Conservation (phyloP, 2,329 filamentous ascomycete species). For the Botryotinia globosa region DNA sequence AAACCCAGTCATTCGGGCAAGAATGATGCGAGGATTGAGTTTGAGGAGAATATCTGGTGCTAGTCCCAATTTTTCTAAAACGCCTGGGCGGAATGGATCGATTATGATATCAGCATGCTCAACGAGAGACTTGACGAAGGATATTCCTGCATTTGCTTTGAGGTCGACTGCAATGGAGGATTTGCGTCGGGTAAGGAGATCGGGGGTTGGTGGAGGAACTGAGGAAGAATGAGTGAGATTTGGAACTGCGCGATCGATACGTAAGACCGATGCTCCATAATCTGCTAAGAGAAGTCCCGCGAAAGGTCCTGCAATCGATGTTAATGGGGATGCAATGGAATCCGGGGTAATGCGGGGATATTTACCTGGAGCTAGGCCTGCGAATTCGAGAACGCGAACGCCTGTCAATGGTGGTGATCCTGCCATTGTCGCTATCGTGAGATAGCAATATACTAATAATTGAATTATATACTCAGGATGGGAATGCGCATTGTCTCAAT, state of each 20-base stretch:
- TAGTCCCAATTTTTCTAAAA: slow-evolving; percentile 80
- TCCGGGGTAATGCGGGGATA: slow-evolving; percentile 42
- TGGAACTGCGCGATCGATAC: slow-evolving; percentile 68
- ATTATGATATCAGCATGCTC: slow-evolving; percentile 73
- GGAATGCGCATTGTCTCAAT: background rate
- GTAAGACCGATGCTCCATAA: slow-evolving; percentile 82
- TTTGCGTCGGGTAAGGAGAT: slow-evolving; percentile 79
- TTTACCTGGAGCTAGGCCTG: slow-evolving; percentile 57
- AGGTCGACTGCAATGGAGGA: slow-evolving; percentile 76
- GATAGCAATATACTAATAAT: background rate
- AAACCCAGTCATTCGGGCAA: slow-evolving; percentile 87
- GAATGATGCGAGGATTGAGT: slow-evolving; percentile 72
- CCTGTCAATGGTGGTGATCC: slow-evolving; percentile 49
- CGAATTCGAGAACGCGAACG: slow-evolving; percentile 63
- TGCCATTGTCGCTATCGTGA: slow-evolving; percentile 25
- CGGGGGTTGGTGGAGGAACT: slow-evolving; percentile 52
- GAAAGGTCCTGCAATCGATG: slow-evolving; percentile 64
- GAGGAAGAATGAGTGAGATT: slow-evolving; percentile 43
- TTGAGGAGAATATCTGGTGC: slow-evolving; percentile 63
- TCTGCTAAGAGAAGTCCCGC: slow-evolving; percentile 86
- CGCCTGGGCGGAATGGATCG: slow-evolving; percentile 89
- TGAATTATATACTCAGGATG: background rate
- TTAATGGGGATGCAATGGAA: slow-evolving; percentile 11
- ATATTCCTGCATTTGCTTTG: slow-evolving; percentile 61
- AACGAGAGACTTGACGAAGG: slow-evolving; percentile 65